These are phyloP conservation scores for Incumbomyces lentus DNA, from an alignment of 2,329 filamentous ascomycete species.

Conservation along the genomic window DNA sequence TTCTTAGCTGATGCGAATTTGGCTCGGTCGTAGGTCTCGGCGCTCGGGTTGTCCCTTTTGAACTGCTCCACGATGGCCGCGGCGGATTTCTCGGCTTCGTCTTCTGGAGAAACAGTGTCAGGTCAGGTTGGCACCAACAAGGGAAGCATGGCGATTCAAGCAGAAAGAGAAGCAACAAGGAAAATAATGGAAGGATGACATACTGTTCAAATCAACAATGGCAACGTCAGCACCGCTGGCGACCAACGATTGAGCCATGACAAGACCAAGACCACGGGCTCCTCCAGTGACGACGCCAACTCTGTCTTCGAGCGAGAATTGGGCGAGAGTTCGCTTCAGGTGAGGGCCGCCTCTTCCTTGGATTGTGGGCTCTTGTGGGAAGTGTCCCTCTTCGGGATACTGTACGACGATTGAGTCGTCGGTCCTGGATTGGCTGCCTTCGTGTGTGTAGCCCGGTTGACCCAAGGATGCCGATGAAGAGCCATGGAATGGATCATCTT, in stretches of 20 bases:
- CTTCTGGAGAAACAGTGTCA: conserved; percentile 44
- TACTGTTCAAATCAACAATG: conserved; percentile 87
- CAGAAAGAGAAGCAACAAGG: too few relatives aligned
- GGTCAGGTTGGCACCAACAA: too few relatives aligned
- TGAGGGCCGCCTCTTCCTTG: conserved; percentile 69
- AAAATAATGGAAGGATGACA: neutral
- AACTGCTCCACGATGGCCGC: conserved; percentile 64
- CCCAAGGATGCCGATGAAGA: conserved; percentile 22
- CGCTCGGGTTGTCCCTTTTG: conserved; percentile 62
- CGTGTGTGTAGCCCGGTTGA: conserved; percentile 31
- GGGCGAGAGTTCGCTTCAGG: conserved; percentile 72
- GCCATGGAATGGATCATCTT: conserved; percentile 19
- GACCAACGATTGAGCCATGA: conserved; percentile 87
- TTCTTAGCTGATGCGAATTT: conserved; percentile 12
- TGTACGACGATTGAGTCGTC: conserved; percentile 68
- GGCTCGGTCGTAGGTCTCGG: conserved; percentile 11
- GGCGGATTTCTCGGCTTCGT: conserved; percentile 72
- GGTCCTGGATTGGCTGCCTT: conserved; percentile 67
- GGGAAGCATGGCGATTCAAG: too few relatives aligned
- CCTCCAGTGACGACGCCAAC: conserved; percentile 83
- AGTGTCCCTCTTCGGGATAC: conserved; percentile 61
- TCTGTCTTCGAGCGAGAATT: conserved; percentile 76
- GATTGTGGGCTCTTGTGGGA: conserved; percentile 61
- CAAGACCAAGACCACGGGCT: conserved; percentile 75
- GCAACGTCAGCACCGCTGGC: conserved; percentile 80